Base-by-base conservation (phyloP, 1,139 yeast genomes). In the Lodderomyces parapsilosis region DNA sequence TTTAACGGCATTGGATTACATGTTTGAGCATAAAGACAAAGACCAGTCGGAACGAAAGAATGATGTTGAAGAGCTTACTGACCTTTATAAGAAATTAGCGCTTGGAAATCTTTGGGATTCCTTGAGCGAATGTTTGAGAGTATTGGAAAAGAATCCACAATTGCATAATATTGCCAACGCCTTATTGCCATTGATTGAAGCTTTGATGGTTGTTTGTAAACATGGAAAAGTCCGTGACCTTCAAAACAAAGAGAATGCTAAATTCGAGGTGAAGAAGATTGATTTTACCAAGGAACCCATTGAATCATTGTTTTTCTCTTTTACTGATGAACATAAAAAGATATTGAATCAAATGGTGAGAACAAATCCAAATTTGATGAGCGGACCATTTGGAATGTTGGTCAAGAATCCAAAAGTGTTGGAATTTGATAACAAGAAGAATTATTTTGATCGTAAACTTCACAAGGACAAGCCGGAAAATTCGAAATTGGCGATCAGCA, bases 191-290 rank as follows among this genome's bases (percentile, higher is more conserved):
- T 64, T 89, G 48, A 90, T 93, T 52, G 99, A 93, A 60, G 83
- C 97, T 0, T 69, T 93, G 49, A 89, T 93, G 96, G 96, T 91
- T 44, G 94, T 93, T 32, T 90, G 96, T 66, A 91, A 90, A 58
- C 95, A 89, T 58, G 82, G 91, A 53, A 81, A 83, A 51, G 84
- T 84, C 4, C 78, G 79, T 47, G 89, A 85, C 30, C 57, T 81
- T 41, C 83, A 79, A 49, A 75, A 74, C 37, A 80, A 76, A 52
- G 90, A 81, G 51, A 28, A 38, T 35, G 63, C 80, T 49, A 77
- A 77, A 51, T 81, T 78, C 54, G 86, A 83, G 53, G 81, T 74
- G 27, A 74, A 70, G 47, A 76, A 74, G 53, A 71, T 76, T 49
- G 93, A 87, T 59, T 83, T 87, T 54, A 74, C 85, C 9, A 78